Percentiles rank a stretch among this genome's conserved stretches.
Evolutionary conservation across 768 basidiomycete genomes (phyloP).

Genomic region (Gautieria morchelliformis): DNA sequence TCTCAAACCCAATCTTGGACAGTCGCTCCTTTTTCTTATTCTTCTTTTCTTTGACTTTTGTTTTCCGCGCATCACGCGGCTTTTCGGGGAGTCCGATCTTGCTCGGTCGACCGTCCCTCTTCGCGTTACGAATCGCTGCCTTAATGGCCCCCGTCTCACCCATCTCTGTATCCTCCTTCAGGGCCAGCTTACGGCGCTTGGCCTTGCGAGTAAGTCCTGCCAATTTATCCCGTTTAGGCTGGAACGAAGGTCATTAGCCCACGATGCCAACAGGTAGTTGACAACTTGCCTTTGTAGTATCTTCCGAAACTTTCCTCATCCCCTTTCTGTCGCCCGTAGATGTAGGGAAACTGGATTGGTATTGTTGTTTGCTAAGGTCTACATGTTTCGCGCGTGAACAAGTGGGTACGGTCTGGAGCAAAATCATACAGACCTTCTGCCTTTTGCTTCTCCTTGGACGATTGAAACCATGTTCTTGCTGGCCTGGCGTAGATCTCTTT

Average conservation of each 20-base stretch:
- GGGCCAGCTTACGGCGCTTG: constrained; percentile 81
- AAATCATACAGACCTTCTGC: constrained; percentile 51
- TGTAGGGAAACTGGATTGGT: constrained; percentile 43
- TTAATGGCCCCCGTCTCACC: constrained; percentile 45
- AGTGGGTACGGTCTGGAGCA: not conserved
- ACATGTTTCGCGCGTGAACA: constrained; percentile 3
- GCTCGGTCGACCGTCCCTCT: constrained; percentile 61
- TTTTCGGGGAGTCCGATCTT: constrained; percentile 60
- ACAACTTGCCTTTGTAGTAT: not conserved
- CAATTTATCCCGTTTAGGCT: constrained; percentile 72
- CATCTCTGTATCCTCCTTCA: constrained; percentile 65
- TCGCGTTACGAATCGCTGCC: constrained; percentile 79
- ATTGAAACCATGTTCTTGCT: constrained; percentile 98
- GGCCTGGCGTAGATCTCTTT: constrained; percentile 89
- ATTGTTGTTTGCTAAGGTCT: constrained; percentile 72
- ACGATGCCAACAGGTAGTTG: not conserved
- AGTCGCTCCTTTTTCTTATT: constrained; percentile 22
- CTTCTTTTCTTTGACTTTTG: constrained; percentile 11
- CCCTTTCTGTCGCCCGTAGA: not conserved
- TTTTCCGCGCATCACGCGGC: constrained; percentile 13
- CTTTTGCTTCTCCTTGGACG: constrained; percentile 67
- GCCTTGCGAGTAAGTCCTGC: constrained; percentile 79
- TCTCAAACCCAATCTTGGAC: constrained; percentile 15
- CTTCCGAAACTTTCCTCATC: not conserved
- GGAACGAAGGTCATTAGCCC: not conserved